Evolutionary conservation across 306 rosid species (phyloP), one percentile per base, ranked within the genome.

Genomic region (Quercus suber): DNA sequence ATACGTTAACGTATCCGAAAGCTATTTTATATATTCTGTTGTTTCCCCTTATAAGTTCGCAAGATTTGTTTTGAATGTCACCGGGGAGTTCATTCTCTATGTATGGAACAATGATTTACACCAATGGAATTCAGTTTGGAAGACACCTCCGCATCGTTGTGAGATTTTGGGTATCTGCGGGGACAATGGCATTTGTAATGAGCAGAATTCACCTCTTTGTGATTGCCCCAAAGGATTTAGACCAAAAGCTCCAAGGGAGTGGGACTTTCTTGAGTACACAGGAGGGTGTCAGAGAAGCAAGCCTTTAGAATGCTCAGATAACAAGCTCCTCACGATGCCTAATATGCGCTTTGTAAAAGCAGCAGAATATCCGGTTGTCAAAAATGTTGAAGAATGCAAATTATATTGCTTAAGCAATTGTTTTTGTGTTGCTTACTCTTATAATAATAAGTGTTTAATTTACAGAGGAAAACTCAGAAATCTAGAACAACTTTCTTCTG

Each of bases 151-250:
- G n/a, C 4, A 8, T 23, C 81, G 68, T 3, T 90, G 93, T 11
- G 85, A 83, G 4, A 89, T 90, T 19, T 82, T 87, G 79, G 87
- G 84, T 4, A 56, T 69, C 14, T 90, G 95, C 49, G 89, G 92
- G 49, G 59, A 85, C 5, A 84, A 80, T 75, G 86, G 88, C 3
- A 80, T 15, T 69, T 90, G 90, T 82, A 80, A 69, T 28, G 77
- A 77, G 31, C 71, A 35, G 1, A 53, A 82, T 12, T 4, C 3
- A 76, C 82, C 86, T 3, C 74, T 20, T 18, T 90, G 95, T 69
- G 72, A 1, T 15, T 89, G 90, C n/a, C 45, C 79, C 82, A 45
- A 4, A 55, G 92, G 95, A 7, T 89, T 84, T 37, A 15, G 56
- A 69, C 90, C 84, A 57, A 87, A 23, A 61, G 82, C 78, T 10